phyloP scores from a whole-genome alignment of 179 eudicot species.

The Monotropa hypopitys region DNA sequence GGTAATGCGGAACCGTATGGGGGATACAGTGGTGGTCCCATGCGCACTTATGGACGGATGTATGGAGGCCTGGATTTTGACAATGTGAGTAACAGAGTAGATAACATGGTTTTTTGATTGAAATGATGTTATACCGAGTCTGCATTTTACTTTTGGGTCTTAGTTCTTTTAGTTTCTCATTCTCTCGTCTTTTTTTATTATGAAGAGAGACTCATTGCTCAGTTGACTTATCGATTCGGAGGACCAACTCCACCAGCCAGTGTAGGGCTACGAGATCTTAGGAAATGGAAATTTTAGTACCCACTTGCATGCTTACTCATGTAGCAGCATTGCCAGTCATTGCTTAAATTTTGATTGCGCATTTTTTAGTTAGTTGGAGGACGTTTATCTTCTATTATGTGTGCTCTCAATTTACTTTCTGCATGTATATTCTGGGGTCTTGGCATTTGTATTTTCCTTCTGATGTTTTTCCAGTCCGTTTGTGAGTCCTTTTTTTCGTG shows the following conservation, averaged over 20 bases:
- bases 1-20: constrained; percentile 62
- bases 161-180: background rate
- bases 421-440: background rate
- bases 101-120: too few relatives aligned
- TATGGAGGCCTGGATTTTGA: constrained; percentile 71
- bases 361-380: too few relatives aligned
- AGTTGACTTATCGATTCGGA: too few relatives aligned
- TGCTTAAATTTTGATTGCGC: too few relatives aligned
- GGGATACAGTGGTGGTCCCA: constrained; percentile 51
- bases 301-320: too few relatives aligned
- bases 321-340: too few relatives aligned
- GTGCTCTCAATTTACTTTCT: background rate
- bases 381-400: too few relatives aligned
- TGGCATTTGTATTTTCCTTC: background rate
- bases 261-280: background rate
- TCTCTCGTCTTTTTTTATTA: background rate
- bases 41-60: constrained; percentile 74
- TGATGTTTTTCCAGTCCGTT: background rate
- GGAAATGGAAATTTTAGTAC: background rate
- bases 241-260: too few relatives aligned
- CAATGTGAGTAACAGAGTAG: constrained; percentile 47
- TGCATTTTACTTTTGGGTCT: background rate
- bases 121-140: background rate
- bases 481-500: background rate
- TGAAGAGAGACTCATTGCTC: too few relatives aligned